phyloP scores from a whole-genome alignment of 176 grass and related monocot genomes.

The Oryza punctata region DNA sequence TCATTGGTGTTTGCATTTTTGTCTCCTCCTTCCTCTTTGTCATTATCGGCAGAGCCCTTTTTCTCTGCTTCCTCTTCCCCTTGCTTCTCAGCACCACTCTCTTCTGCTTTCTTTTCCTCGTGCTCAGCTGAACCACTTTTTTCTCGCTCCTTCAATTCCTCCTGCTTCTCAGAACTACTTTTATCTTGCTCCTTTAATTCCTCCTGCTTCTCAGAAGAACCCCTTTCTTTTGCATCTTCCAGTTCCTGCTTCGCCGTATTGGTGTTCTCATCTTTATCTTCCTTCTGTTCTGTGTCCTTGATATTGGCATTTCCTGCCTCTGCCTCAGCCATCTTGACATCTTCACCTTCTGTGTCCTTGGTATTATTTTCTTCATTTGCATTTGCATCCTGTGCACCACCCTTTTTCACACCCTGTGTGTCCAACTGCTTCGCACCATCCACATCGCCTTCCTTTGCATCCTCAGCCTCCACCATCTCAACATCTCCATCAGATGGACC shows the following conservation, averaged over 20 bases:
- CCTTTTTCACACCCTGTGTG: slow-evolving; percentile 35
- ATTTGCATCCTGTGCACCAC: slow-evolving; percentile 3
- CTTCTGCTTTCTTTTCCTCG: slow-evolving; percentile 34
- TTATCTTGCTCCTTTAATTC: slow-evolving; percentile 6
- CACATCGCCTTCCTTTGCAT: slow-evolving; percentile 23
- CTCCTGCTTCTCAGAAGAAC: slow-evolving; percentile 16
- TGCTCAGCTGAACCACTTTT: slow-evolving; percentile 1
- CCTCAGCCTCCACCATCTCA: slow-evolving; percentile 43
- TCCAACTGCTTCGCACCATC: slow-evolving; percentile 22
- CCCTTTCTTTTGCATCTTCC: slow-evolving; percentile 15
- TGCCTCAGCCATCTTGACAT: slow-evolving; percentile 28
- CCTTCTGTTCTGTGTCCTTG: slow-evolving; percentile 29
- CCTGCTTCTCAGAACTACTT: slow-evolving; percentile 25
- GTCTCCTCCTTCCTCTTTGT: slow-evolving; percentile 1
- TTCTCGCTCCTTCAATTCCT: slow-evolving; percentile 34
- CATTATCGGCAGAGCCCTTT: slow-evolving; percentile 37
- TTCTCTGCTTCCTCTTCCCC: slow-evolving; percentile 38
- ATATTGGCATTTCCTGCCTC: slow-evolving; percentile 5
- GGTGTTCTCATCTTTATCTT: slow-evolving; percentile 35
- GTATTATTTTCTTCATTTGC: slow-evolving; percentile 13
- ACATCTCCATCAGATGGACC: slow-evolving; percentile 35
- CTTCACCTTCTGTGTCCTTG: slow-evolving; percentile 29
- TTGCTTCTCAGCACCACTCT: slow-evolving; percentile 23
- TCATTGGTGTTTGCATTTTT: neutral
- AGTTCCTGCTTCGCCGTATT: neutral